Conservation (phyloP, 169 alveolate genomes). For the Plasmodium adleri region DNA sequence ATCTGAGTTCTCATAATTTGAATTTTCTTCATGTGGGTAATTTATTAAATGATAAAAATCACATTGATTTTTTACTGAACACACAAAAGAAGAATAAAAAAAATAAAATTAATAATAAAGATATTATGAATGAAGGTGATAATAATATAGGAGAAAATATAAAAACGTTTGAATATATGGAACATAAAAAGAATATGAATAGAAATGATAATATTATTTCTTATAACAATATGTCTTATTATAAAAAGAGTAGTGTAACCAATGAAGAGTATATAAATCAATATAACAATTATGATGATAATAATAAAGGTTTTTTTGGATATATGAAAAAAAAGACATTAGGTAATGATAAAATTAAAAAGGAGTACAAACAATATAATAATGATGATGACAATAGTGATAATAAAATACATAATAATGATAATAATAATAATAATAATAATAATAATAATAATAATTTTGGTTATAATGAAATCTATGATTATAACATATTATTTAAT, state of each 20-base stretch:
- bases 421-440: background rate
- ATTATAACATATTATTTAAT: constrained; percentile 6
- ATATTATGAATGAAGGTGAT: background rate
- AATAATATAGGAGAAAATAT: background rate
- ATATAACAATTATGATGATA: background rate
- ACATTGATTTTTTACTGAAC: constrained; percentile 62
- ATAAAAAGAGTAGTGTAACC: background rate
- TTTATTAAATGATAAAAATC: constrained; percentile 72
- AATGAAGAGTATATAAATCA: no score
- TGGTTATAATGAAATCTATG: constrained; percentile 10
- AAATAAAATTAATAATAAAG: background rate
- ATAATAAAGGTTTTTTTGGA: background rate
- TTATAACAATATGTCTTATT: background rate
- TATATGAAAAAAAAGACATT: no score
- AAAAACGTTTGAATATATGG: no score
- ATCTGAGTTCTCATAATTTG: constrained; percentile 42
- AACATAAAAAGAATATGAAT: background rate
- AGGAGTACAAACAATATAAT: background rate
- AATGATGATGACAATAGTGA: background rate
- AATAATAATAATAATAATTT: background rate
- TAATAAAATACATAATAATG: background rate
- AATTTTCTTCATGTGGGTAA: constrained; percentile 54
- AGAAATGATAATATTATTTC: background rate
- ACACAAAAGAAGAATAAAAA: background rate
- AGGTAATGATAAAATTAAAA: background rate